Evolutionary conservation across 78 protist genomes (phyloP).

Genomic region (Emiliania huxleyi): DNA sequence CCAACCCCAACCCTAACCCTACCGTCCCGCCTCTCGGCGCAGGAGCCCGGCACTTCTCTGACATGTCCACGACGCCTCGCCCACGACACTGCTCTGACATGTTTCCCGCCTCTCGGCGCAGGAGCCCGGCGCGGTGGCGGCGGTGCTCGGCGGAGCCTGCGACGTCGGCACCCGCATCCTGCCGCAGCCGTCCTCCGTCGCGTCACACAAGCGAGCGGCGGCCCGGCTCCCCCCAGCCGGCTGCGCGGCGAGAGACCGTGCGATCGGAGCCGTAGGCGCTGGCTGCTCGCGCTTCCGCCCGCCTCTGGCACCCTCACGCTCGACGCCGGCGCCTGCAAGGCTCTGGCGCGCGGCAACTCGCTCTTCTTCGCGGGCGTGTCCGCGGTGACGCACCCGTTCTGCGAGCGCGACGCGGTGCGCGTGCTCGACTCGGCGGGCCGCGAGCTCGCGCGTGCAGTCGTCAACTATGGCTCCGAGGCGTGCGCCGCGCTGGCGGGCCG

Average conservation of each 20-base stretch:
- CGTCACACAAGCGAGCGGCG: background rate
- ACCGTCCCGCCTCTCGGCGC: too few relatives aligned
- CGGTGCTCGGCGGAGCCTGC: background rate
- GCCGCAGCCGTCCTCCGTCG: background rate
- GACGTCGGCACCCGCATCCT: constrained; percentile 33
- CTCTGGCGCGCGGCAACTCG: background rate
- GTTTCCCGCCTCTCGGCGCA: background rate
- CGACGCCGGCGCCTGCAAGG: constrained; percentile 48
- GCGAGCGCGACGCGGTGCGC: background rate
- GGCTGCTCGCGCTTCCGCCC: background rate
- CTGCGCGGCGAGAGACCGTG: too few relatives aligned
- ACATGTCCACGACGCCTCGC: too few relatives aligned
- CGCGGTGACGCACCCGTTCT: background rate
- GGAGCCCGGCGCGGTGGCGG: background rate
- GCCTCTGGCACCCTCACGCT: background rate
- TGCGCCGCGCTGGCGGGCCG: background rate
- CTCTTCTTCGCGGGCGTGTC: constrained; percentile 45
- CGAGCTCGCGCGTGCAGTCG: constrained; percentile 31
- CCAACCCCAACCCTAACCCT: too few relatives aligned
- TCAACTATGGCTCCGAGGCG: background rate
- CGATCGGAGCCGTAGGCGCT: too few relatives aligned
- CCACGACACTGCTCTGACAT: too few relatives aligned
- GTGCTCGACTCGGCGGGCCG: background rate
- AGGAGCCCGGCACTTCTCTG: too few relatives aligned
- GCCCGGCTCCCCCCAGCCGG: too few relatives aligned